These are phyloP conservation scores for Penicillium capsulatum DNA, from an alignment of 2,329 filamentous ascomycete genomes.

Conservation along the genomic window DNA sequence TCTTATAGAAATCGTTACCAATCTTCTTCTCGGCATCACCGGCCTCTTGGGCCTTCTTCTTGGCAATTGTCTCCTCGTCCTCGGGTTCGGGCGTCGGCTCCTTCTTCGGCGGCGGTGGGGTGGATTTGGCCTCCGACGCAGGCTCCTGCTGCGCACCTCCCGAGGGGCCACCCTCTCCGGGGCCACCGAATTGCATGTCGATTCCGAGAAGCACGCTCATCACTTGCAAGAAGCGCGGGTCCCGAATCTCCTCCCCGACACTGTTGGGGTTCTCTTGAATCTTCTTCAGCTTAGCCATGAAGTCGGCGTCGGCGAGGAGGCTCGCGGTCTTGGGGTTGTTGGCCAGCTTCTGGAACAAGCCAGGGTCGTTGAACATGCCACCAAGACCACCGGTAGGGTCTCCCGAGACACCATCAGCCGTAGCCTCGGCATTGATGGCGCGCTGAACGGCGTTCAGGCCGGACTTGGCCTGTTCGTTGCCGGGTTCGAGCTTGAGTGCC, in stretches of 20 bases:
- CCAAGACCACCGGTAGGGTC: slow-evolving; percentile 75
- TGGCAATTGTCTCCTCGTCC: slow-evolving; percentile 77
- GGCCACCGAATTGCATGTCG: slow-evolving; percentile 69
- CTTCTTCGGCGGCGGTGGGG: slow-evolving; percentile 49
- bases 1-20: slow-evolving; percentile 96
- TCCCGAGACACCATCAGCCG: slow-evolving; percentile 55
- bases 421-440: slow-evolving; percentile 75
- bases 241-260: slow-evolving; percentile 74
- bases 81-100: slow-evolving; percentile 60
- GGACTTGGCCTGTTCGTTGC: slow-evolving; percentile 87
- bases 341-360: slow-evolving; percentile 84
- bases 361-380: slow-evolving; percentile 90
- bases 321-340: slow-evolving; percentile 87
- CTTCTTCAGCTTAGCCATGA: slow-evolving; percentile 84
- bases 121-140: slow-evolving; percentile 67
- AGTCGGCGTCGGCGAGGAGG: slow-evolving; percentile 74
- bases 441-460: slow-evolving; percentile 80
- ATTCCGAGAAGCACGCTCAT: slow-evolving; percentile 91
- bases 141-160: slow-evolving; percentile 51
- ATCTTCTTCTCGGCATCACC: slow-evolving; percentile 93
- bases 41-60: slow-evolving; percentile 85
- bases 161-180: slow-evolving; percentile 43
- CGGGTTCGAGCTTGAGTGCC: slow-evolving; percentile 87
- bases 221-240: slow-evolving; percentile 89
- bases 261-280: slow-evolving; percentile 76